Percentiles rank a stretch among this genome's conserved stretches.
phyloP scores from a whole-genome alignment of 176 grass and related monocot species.

The Poa annua region DNA sequence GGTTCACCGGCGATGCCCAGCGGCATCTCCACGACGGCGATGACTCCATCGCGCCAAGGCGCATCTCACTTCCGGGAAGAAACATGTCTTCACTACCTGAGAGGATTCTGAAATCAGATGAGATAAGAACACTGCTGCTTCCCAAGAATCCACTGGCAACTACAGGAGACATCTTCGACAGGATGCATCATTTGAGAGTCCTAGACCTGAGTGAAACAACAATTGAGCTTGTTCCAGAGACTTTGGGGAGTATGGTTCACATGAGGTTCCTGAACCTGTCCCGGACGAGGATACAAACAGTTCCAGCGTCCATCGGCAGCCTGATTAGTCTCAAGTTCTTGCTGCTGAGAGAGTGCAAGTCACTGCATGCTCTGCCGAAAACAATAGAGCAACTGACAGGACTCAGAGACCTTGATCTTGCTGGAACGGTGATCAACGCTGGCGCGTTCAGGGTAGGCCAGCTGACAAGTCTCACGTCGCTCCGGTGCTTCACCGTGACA shows the following conservation, averaged over 20 bases:
- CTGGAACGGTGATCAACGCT: constrained; percentile 44
- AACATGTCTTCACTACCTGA: constrained; percentile 47
- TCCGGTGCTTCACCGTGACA: constrained; percentile 49
- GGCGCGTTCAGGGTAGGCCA: constrained; percentile 61
- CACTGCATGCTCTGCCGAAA: constrained; percentile 63
- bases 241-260: constrained; percentile 57
- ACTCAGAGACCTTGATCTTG: constrained; percentile 73
- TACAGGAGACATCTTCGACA: constrained; percentile 44
- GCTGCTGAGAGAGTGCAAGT: constrained; percentile 63
- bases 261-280: constrained; percentile 78
- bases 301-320: constrained; percentile 58
- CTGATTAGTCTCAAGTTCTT: constrained; percentile 70
- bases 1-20: constrained; percentile 35
- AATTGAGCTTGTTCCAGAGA: constrained; percentile 61
- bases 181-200: constrained; percentile 51
- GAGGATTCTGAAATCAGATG: constrained; percentile 47
- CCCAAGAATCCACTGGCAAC: constrained; percentile 59
- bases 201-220: constrained; percentile 65
- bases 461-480: constrained; percentile 57
- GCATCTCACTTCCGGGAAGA: constrained; percentile 46
- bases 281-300: constrained; percentile 52
- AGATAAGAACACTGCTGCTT: constrained; percentile 65
- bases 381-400: constrained; percentile 59
- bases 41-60: constrained; percentile 22
- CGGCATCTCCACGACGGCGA: constrained; percentile 14